Evolutionary conservation across 2,329 filamentous ascomycete genomes (phyloP), one percentile per base, ranked within the genome.

Genomic region (Albifimbria verrucaria): DNA sequence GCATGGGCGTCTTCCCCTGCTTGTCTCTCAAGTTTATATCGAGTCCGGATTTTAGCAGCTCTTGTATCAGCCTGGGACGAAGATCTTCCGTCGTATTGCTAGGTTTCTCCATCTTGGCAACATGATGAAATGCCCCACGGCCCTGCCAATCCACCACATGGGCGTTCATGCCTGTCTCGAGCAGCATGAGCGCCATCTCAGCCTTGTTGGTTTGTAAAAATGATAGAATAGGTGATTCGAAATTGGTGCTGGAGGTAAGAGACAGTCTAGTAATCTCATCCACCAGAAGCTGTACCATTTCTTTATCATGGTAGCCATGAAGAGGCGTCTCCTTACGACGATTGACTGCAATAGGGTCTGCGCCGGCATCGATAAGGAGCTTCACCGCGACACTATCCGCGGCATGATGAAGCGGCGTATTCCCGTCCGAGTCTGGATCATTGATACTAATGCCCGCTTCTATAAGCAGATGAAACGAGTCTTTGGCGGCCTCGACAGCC

Each of bases 101-200:
- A n/a, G n/a, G n/a, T 4, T 23, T 43, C 3, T 39, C 23, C 39
- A 49, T 39, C 2, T 24, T 23, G 23, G 44, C 44, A 6, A 26
- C 44, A 26, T 50, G 46, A 42, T 62, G 57, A 2, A 61, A 52
- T 3, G 55, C 26, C 3, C 62, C 65, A 20, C 58, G 57, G 12
- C 62, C 62, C 1, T 51, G 11, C 4, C 53, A 28, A 46, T 68
- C 59, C 21, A 53, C 53, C 5, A 53, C 52, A 17, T 53, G 48
- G 1, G 55, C 20, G 22, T 65, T 57, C n/a, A 56, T 54, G 2
- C 57, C 58, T 9, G 52, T 25, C 9, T 54, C 49, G 7, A 57
- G 43, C 6, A 57, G 49, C 15, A 23, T 46, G 18, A 10, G 12
- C 11, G 44, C 21, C 15, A 7, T 9, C 20, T 47, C 10, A 10